These are phyloP conservation scores for Proliferodiscus dingleyae DNA, from an alignment of 2,329 filamentous ascomycete genomes.

Conservation along the genomic window DNA sequence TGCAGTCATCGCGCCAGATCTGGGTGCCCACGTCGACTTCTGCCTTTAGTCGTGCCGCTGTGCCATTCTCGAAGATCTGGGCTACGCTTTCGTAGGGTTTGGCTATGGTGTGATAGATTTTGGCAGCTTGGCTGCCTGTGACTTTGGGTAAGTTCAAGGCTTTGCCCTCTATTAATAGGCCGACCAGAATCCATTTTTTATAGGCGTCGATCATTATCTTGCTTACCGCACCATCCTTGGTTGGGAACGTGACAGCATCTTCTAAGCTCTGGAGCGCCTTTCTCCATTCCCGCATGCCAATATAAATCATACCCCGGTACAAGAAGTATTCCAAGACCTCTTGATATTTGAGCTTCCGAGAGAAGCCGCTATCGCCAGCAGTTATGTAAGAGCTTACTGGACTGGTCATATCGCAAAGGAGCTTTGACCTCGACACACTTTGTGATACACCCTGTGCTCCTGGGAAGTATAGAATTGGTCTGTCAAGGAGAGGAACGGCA, in stretches of 20 bases:
- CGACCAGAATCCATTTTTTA: slow-evolving; percentile 83
- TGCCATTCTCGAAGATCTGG: slow-evolving; percentile 58
- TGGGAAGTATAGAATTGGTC: slow-evolving; percentile 62
- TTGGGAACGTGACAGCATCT: slow-evolving; percentile 63
- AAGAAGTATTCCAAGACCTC: slow-evolving; percentile 65
- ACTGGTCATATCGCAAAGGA: slow-evolving; percentile 43
- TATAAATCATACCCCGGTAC: slow-evolving; percentile 59
- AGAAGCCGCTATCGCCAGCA: slow-evolving; percentile 51
- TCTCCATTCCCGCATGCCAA: slow-evolving; percentile 55
- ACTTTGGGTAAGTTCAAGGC: slow-evolving; percentile 50
- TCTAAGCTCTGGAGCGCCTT: slow-evolving; percentile 59
- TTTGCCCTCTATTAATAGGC: slow-evolving; percentile 65
- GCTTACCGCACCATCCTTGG: slow-evolving; percentile 57
- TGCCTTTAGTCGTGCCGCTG: slow-evolving; percentile 54
- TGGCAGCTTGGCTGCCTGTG: slow-evolving; percentile 48
- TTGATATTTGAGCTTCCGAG: slow-evolving; percentile 44
- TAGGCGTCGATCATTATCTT: slow-evolving; percentile 84
- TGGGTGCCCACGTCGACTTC: slow-evolving; percentile 56
- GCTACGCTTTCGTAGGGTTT: slow-evolving; percentile 69
- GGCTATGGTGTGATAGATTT: slow-evolving; percentile 52
- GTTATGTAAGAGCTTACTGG: slow-evolving; percentile 55
- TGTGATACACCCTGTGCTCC: no score
- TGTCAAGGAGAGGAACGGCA: slow-evolving; percentile 58
- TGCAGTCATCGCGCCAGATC: slow-evolving; percentile 68
- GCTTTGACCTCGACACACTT: slow-evolving; percentile 32